Evolutionary conservation across 768 basidiomycete species (phyloP), one percentile per base, ranked within the genome.

Genomic region (Suillus spraguei): DNA sequence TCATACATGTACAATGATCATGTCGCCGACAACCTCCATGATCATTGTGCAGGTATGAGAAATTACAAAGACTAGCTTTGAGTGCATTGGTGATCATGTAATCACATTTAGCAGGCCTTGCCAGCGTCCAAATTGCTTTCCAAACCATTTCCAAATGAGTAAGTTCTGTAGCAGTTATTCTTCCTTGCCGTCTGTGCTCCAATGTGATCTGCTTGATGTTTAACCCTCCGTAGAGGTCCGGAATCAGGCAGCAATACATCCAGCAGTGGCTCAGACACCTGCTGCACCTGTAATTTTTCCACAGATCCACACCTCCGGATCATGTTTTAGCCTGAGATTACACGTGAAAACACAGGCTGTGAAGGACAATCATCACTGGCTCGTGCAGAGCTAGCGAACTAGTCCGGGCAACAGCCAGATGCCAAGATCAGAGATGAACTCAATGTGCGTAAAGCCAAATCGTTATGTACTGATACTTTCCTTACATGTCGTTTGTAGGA

Each of bases 361-460:
- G 0, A 97, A 99, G 71, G 94, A 95, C 71, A 99, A 99, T 71
- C 95, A 98, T 71, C 86, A 96, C 38, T 85, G 95, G 2, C 82
- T 99, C 4, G 92, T 98, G 64, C 89, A 97, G 56, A 97, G 95
- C 73, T 95, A 99, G 69, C 82, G 97, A 53, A 94, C 94, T 59
- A 95, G 96, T 52, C 94, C 95, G 0, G 90, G 97, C 59, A 96
- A 99, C 71, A 80, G 95, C 97, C 0, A 97, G 97, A n/a, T 71
- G 95, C 97, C 2, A 94, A 94, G 74, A 91, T 96, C 65, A 81
- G 97, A 63, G 97, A 99, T 74, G 92, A 95, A 56, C 85, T 99
- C 5, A 91, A 87, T 46, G 96, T 97, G 71, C 60, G 90, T 76
- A 32, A 54, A 39, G 14, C 14, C 16, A 24, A 2, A 6, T 0